A percentile compares a stretch with the other conserved stretches of the same genome.
Evolutionary conservation across 768 basidiomycete genomes (phyloP).

Genomic region (Naganishia friedmannii): DNA sequence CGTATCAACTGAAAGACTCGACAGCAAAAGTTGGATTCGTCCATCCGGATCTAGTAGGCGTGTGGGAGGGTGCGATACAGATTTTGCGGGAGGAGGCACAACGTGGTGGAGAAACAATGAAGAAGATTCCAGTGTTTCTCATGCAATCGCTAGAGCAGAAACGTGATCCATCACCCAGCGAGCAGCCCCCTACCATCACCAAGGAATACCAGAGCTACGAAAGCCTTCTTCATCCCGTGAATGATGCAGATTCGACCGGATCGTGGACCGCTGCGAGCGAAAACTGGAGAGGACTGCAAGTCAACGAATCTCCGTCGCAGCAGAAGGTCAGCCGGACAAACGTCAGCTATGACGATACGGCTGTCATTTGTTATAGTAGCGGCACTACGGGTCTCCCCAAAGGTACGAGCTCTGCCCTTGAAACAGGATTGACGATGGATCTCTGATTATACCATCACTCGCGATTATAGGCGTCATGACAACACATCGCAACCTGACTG

Average conservation of each 20-base stretch:
- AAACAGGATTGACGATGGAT: background rate
- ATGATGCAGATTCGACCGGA: background rate
- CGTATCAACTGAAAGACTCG: slow-evolving; percentile 69
- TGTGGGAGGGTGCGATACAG: slow-evolving; percentile 12
- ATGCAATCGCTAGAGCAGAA: background rate
- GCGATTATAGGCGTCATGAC: slow-evolving; percentile 47
- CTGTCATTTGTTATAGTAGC: slow-evolving; percentile 50
- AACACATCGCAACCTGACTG: slow-evolving; percentile 58
- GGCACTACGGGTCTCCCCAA: slow-evolving; percentile 51
- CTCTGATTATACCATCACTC: no score
- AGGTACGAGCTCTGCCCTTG: slow-evolving; percentile 29
- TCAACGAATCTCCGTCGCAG: background rate
- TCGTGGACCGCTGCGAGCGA: slow-evolving; percentile 3
- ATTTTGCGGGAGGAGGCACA: slow-evolving; percentile 14
- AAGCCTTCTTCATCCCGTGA: background rate
- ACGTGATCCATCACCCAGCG: no score
- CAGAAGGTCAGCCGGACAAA: background rate
- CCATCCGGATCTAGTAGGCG: slow-evolving; percentile 58
- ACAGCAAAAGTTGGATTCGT: slow-evolving; percentile 64
- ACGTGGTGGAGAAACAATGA: background rate
- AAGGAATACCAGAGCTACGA: slow-evolving; percentile 5
- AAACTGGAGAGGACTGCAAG: slow-evolving; percentile 7
- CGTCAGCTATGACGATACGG: slow-evolving; percentile 33
- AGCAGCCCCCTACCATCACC: no score
- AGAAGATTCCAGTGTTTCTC: slow-evolving; percentile 12